Conservation (phyloP, 2,329 filamentous ascomycete species). For the Xylariales sp. region DNA sequence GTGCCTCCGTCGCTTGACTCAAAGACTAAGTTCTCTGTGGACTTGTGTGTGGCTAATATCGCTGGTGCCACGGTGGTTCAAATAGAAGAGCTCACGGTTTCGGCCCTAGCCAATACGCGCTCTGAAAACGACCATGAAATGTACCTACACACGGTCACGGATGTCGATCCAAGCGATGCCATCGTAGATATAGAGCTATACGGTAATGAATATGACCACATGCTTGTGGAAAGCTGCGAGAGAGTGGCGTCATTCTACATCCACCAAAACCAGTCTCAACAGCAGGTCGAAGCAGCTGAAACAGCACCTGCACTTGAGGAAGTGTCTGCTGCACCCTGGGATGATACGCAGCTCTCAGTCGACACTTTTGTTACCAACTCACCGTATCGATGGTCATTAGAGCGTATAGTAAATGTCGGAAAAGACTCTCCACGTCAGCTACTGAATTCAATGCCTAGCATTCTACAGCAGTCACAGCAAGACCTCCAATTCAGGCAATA, state of each 20-base stretch:
- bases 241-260: constrained; percentile 28
- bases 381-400: constrained; percentile 22
- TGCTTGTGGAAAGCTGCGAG: constrained; percentile 29
- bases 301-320: too few species aligned
- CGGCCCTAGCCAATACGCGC: constrained; percentile 19
- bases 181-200: constrained; percentile 19
- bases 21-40: constrained; percentile 22
- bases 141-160: constrained; percentile 25
- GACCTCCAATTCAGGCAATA: constrained; percentile 26
- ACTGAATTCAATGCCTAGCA: constrained; percentile 11
- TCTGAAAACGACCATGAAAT: constrained; percentile 24
- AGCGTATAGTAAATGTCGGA: constrained; percentile 21
- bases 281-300: too few species aligned
- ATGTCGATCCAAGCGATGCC: constrained; percentile 36
- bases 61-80: constrained; percentile 18
- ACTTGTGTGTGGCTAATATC: constrained; percentile 23
- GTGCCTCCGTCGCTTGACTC: constrained; percentile 14
- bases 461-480: constrained; percentile 26
- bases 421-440: constrained; percentile 19
- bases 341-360: constrained; percentile 23
- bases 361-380: constrained; percentile 26
- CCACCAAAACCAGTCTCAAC: too few species aligned
- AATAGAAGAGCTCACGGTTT: constrained; percentile 22
- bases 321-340: too few species aligned
- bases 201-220: constrained; percentile 8